Evolutionary conservation across 1,139 yeast genomes (phyloP).

Genomic region (Saccharomyces pastorianus): DNA sequence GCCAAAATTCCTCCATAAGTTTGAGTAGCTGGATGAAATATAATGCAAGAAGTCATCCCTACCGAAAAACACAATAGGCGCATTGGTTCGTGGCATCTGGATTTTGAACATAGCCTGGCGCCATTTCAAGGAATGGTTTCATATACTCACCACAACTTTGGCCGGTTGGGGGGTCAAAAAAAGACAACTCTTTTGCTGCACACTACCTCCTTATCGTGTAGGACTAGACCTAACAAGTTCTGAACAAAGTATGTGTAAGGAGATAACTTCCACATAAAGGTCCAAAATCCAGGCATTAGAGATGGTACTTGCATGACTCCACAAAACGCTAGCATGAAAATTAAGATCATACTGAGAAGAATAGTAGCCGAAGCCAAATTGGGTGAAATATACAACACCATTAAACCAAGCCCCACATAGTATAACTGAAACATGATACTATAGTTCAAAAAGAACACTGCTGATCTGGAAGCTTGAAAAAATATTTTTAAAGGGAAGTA

Average conservation of each 20-base stretch:
- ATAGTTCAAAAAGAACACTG: conserved; percentile 44
- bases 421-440: conserved; percentile 43
- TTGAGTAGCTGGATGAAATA: conserved; percentile 35
- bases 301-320: conserved; percentile 53
- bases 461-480: conserved; percentile 42
- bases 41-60: conserved; percentile 39
- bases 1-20: conserved; percentile 57
- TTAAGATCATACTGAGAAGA: conserved; percentile 41
- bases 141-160: conserved; percentile 40
- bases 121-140: conserved; percentile 32
- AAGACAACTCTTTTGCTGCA: conserved; percentile 44
- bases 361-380: conserved; percentile 53
- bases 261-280: conserved; percentile 42
- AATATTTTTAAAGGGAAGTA: conserved; percentile 50
- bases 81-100: conserved; percentile 38
- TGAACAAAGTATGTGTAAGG: conserved; percentile 23
- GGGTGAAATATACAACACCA: conserved; percentile 47
- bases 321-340: conserved; percentile 47
- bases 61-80: conserved; percentile 39
- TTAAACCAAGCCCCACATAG: too few species aligned
- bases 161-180: conserved; percentile 45
- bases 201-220: conserved; percentile 37
- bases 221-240: conserved; percentile 37
- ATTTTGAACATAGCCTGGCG: conserved; percentile 41
- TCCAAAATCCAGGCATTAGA: conserved; percentile 59